Base-by-base conservation (phyloP, 768 basidiomycete species). In the Fomitopsis pulvina region DNA sequence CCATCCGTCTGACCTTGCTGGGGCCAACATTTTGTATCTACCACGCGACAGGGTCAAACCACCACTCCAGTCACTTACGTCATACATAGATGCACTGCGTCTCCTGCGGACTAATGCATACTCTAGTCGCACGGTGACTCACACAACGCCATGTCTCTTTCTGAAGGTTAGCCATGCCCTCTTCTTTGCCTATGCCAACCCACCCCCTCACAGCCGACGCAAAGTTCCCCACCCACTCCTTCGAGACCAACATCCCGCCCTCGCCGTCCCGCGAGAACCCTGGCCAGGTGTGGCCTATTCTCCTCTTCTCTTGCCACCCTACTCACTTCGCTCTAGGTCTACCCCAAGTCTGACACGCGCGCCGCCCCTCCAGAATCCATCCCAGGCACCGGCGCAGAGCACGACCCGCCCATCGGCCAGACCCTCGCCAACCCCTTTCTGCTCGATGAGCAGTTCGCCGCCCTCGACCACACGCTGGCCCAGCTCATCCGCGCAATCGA, bases 371-470 rank as follows among this genome's bases (percentile, higher is more conserved):
- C 41, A 8, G 60, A 52, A 9, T 54, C 53, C 5, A 52, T 63
- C 2, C 56, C 61, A 30, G 56, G 56, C 22, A 60, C 61, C 1
- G 63, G 61, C 5, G 54, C 51, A 7, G 28, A 48, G 32, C 48
- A 21, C 48, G 41, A 59, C 57, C 48, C 64, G 9, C 30, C n/a
- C 4, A 8, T 50, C 2, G n/a, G 50, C 45, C 51, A 60, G 22
- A 65, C 64, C 39, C 63, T 74, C 10, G 74, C 74, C 18, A 80
- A 78, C 53, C 73, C 77, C 1, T 77, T 68, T 54, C 64, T 76
- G 4, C 71, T 78, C 62, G 61, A 69, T 26, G 63, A 62, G 26
- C 70, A 71, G 2, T 59, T 79, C 26, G 56, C 67, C 40, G 73
- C 72, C 41, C 67, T 78, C 34, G 76, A 77, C 52, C 57, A 63